Conservation (phyloP, 805 yeast species). For the Candida pseudofarinosa region DNA sequence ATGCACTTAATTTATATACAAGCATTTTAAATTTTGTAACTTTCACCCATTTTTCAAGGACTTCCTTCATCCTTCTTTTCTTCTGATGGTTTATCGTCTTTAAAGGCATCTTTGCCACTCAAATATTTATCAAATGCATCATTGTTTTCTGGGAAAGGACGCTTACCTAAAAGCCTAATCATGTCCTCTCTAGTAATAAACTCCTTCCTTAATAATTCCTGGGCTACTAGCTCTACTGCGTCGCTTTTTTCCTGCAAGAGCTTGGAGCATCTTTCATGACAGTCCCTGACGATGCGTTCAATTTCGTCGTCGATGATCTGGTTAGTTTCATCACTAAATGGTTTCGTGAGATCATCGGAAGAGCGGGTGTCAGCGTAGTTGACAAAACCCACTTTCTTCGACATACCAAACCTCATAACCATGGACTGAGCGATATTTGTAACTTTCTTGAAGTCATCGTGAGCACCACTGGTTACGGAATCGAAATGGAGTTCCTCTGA, state of each 20-base stretch:
- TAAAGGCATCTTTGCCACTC: constrained; percentile 43
- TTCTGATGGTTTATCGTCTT: constrained; percentile 24
- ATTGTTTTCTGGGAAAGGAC: constrained; percentile 88
- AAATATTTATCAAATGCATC: constrained; percentile 85
- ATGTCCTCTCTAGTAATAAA: constrained; percentile 92
- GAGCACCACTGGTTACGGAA: constrained; percentile 93
- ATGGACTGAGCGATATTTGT: constrained; percentile 89
- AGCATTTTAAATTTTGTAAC: neutral
- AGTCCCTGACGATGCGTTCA: constrained; percentile 68
- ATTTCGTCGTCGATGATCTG: constrained; percentile 79
- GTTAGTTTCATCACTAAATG: constrained; percentile 86
- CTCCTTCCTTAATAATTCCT: constrained; percentile 80
- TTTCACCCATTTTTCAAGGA: neutral
- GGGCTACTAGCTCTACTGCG: constrained; percentile 82
- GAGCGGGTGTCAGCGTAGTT: constrained; percentile 65
- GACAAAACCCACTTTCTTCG: constrained; percentile 78
- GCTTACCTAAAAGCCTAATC: constrained; percentile 81
- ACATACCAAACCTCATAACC: constrained; percentile 94
- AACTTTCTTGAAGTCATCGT: constrained; percentile 94
- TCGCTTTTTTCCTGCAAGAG: constrained; percentile 65
- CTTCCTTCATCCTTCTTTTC: constrained; percentile 22
- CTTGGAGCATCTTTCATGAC: constrained; percentile 66
- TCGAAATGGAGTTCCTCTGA: constrained; percentile 90
- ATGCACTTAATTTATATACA: neutral
- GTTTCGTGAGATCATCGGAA: constrained; percentile 70